Percentiles rank a stretch among this genome's conserved stretches.
Conservation (phyloP, 2,329 filamentous ascomycete species). For the Cladophialophora exuberans region DNA sequence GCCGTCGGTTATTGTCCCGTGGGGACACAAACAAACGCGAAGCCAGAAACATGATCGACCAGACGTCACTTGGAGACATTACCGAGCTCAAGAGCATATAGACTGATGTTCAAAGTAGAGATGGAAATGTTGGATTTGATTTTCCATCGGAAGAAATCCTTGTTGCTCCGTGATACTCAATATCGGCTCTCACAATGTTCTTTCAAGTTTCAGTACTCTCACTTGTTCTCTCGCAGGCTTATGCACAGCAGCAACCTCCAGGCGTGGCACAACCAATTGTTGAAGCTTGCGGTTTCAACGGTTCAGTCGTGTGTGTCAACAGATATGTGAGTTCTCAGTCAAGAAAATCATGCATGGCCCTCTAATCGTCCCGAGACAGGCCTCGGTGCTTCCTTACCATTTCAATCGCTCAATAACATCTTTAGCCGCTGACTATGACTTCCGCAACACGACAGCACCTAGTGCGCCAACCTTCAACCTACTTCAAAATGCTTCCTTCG, state of each 20-base stretch:
- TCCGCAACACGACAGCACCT: constrained; percentile 40
- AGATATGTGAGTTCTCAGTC: constrained; percentile 42
- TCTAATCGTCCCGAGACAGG: background rate
- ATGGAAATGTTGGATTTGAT: no score
- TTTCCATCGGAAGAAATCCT: no score
- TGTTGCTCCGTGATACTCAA: no score
- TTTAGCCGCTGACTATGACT: constrained; percentile 33
- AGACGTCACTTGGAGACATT: no score
- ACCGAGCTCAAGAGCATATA: no score
- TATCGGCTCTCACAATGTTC: no score
- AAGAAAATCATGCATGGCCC: background rate
- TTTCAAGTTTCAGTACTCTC: background rate
- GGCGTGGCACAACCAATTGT: constrained; percentile 37
- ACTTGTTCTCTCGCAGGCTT: background rate
- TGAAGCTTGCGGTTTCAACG: constrained; percentile 36
- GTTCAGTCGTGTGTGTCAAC: constrained; percentile 42
- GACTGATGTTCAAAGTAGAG: no score
- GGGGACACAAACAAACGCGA: no score
- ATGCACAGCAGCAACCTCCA: constrained; percentile 32
- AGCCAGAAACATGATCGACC: no score
- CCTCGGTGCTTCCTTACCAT: constrained; percentile 41
- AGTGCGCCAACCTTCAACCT: constrained; percentile 39
- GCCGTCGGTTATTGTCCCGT: no score
- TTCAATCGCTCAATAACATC: constrained; percentile 41
- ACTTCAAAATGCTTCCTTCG: constrained; percentile 40